Evolutionary conservation across 75 land plant species (phyloP).

Genomic region (Pseudotsuga menziesii): DNA sequence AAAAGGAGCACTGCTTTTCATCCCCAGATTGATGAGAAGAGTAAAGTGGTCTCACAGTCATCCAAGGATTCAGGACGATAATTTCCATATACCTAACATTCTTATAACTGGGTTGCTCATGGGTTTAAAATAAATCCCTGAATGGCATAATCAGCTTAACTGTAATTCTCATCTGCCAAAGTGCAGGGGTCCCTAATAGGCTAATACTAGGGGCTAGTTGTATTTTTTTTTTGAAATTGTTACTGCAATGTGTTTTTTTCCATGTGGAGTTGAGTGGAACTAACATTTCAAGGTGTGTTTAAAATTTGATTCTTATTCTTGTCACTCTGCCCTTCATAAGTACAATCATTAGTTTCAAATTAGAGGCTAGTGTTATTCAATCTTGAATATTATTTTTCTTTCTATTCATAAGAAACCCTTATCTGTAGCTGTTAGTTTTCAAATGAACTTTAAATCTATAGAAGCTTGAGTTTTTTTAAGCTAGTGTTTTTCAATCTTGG

Average conservation of each 20-base stretch:
- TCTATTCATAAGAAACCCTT: background rate
- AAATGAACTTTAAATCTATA: background rate
- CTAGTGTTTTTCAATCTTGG: no score
- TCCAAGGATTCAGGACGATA: no score
- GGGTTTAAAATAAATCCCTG: no score
- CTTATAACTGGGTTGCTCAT: no score
- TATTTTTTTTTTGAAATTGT: background rate
- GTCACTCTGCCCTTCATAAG: background rate
- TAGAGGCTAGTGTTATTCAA: background rate
- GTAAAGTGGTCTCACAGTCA: no score
- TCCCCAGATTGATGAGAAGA: no score
- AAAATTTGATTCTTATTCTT: background rate
- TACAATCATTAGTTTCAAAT: background rate
- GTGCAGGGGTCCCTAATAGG: no score
- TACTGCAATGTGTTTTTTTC: background rate
- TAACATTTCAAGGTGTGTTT: background rate
- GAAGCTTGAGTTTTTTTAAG: background rate
- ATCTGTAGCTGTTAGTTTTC: background rate
- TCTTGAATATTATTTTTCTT: background rate
- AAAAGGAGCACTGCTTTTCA: no score
- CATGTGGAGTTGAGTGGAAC: background rate
- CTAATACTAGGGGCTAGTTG: no score
- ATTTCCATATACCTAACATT: no score
- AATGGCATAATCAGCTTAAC: no score
- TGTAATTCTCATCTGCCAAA: no score